These are phyloP conservation scores for Sporodiniella umbellata DNA, from an alignment of 371 early-diverging fungal species.

Conservation along the genomic window DNA sequence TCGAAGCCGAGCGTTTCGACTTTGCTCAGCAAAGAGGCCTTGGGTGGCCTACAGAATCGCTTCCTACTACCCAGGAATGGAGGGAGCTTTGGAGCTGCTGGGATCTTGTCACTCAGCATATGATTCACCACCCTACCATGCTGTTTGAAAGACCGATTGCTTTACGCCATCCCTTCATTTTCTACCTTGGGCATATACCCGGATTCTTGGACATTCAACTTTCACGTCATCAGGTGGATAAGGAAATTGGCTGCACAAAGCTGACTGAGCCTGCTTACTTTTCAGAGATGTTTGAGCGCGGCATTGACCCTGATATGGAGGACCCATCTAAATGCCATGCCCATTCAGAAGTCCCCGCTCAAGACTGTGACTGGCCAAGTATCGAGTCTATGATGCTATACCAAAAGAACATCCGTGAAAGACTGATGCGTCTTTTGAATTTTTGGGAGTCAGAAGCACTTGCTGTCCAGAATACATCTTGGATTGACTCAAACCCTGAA, in stretches of 20 bases:
- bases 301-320: conserved; percentile 90
- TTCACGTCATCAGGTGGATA: conserved; percentile 52
- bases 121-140: conserved; percentile 55
- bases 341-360: conserved; percentile 75
- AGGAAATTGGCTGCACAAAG: conserved; percentile 21
- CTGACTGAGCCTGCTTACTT: conserved; percentile 59
- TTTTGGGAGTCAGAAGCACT: conserved; percentile 31
- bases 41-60: conserved; percentile 23
- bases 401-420: conserved; percentile 57
- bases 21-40: background rate
- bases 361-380: conserved; percentile 66
- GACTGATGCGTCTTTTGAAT: conserved; percentile 50
- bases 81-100: conserved; percentile 76
- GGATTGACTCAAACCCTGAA: conserved; percentile 19
- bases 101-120: conserved; percentile 67
- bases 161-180: conserved; percentile 86
- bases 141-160: conserved; percentile 73
- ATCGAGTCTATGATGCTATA: conserved; percentile 62
- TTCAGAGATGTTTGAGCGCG: conserved; percentile 85
- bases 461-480: conserved; percentile 9
- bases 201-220: conserved; percentile 85
- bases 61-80: conserved; percentile 69
- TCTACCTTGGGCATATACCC: conserved; percentile 90
- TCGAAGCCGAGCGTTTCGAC: conserved; percentile 2
- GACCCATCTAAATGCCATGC: conserved; percentile 74